A percentile compares a stretch with the other conserved stretches of the same genome.
Conservation (phyloP, 495 filamentous ascomycete species). For the Neurospora cerealis region DNA sequence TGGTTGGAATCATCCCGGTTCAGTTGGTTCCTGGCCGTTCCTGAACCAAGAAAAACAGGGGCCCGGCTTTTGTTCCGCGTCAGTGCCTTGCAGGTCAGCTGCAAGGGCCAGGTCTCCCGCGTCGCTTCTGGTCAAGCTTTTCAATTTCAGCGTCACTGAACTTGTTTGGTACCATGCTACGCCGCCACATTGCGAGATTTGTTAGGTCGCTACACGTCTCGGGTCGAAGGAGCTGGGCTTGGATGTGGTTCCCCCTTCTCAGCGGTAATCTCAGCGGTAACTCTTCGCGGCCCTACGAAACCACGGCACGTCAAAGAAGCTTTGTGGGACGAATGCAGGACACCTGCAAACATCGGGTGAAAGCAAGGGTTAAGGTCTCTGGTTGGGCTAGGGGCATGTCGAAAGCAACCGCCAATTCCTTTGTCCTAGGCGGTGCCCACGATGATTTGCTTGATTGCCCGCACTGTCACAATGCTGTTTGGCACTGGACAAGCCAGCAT, state of each 20-base stretch:
- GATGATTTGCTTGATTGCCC: neutral
- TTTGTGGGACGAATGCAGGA: neutral
- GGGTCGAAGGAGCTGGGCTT: neutral
- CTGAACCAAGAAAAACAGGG: conserved; percentile 6
- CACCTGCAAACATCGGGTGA: neutral
- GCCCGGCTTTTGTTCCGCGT: conserved; percentile 3
- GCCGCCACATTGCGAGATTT: conserved; percentile 2
- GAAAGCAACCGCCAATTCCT: neutral
- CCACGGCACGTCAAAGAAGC: neutral
- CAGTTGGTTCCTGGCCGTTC: conserved; percentile 12
- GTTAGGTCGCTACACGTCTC: conserved; percentile 6
- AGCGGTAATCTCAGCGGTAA: neutral
- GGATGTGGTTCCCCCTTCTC: neutral
- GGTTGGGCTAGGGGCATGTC: neutral
- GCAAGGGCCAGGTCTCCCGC: conserved; percentile 11
- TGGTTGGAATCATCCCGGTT: conserved; percentile 9
- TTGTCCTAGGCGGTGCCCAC: neutral
- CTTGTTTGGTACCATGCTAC: neutral
- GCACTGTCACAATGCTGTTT: neutral
- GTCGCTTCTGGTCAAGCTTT: neutral
- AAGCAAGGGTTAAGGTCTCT: neutral
- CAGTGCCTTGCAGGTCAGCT: conserved; percentile 14
- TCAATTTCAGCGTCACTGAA: conserved; percentile 2
- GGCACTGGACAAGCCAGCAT: neutral
- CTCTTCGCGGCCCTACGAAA: neutral